These are phyloP conservation scores for Debaryomyces prosopidis DNA, from an alignment of 805 yeast genomes.

Conservation along the genomic window DNA sequence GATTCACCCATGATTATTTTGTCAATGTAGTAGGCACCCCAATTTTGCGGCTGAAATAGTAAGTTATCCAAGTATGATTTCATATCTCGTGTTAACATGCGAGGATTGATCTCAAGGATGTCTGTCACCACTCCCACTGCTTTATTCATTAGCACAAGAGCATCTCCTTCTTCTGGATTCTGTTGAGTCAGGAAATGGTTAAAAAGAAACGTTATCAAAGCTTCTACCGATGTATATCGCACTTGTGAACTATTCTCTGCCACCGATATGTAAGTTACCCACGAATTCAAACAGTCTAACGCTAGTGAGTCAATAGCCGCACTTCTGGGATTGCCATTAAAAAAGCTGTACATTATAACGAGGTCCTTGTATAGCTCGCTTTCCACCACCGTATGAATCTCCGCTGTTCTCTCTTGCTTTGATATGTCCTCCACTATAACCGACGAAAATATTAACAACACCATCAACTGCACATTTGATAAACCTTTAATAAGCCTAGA, in stretches of 20 bases:
- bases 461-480: slow-evolving; percentile 12
- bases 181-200: slow-evolving; percentile 10
- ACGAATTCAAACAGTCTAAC: slow-evolving; percentile 32
- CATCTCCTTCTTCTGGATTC: slow-evolving; percentile 3
- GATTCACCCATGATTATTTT: slow-evolving; percentile 30
- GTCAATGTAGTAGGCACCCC: slow-evolving; percentile 45
- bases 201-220: slow-evolving; percentile 22
- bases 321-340: slow-evolving; percentile 11
- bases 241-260: slow-evolving; percentile 35
- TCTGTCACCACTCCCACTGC: slow-evolving; percentile 42
- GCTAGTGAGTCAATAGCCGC: slow-evolving; percentile 9
- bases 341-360: slow-evolving; percentile 15
- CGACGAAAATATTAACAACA: slow-evolving; percentile 37
- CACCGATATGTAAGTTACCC: slow-evolving; percentile 37
- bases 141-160: slow-evolving; percentile 18
- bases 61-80: slow-evolving; percentile 28
- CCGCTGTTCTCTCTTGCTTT: slow-evolving; percentile 29
- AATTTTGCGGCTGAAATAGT: slow-evolving; percentile 41
- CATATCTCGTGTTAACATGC: slow-evolving; percentile 33
- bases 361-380: slow-evolving; percentile 28
- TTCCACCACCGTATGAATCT: slow-evolving; percentile 41
- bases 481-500: slow-evolving; percentile 4
- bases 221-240: slow-evolving; percentile 29
- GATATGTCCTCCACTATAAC: slow-evolving; percentile 54
- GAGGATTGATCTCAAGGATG: slow-evolving; percentile 46